Conservation (phyloP, 495 filamentous ascomycete species). For the Annulohypoxylon stygium region DNA sequence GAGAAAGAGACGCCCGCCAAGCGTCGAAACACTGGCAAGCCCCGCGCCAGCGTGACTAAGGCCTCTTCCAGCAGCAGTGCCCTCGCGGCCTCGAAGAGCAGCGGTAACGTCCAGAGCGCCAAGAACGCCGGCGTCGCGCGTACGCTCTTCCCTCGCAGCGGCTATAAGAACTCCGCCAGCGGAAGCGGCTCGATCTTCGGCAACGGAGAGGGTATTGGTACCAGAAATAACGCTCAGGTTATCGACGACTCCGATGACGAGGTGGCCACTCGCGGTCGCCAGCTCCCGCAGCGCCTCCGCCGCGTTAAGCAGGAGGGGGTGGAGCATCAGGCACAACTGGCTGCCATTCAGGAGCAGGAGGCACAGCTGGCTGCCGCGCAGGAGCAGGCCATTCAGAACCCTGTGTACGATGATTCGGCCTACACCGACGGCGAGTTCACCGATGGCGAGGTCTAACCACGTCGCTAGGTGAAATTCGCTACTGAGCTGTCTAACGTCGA, state of each 20-base stretch:
- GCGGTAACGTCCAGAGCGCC: neutral
- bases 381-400: too few relatives aligned
- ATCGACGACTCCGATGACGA: conserved; percentile 6
- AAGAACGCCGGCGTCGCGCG: neutral
- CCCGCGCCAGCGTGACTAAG: conserved; percentile 22
- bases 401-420: too few relatives aligned
- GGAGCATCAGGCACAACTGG: neutral
- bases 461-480: neutral
- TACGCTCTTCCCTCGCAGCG: neutral
- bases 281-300: neutral
- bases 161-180: neutral
- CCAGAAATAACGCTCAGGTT: neutral
- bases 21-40: conserved; percentile 19
- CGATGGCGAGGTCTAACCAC: conserved; percentile 37
- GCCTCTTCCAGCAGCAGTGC: neutral
- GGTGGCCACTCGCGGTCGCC: neutral
- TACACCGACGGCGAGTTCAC: conserved; percentile 9
- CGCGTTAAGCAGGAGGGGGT: conserved; percentile 26
- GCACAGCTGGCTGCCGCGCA: too few relatives aligned
- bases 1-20: conserved; percentile 43
- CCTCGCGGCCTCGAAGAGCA: neutral
- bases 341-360: too few relatives aligned
- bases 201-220: neutral
- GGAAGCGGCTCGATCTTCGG: conserved; percentile 34
- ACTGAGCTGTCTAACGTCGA: too few relatives aligned